Evolutionary conservation across 2,329 filamentous ascomycete species (phyloP).

Genomic region (Pseudogymnoascus sp.): DNA sequence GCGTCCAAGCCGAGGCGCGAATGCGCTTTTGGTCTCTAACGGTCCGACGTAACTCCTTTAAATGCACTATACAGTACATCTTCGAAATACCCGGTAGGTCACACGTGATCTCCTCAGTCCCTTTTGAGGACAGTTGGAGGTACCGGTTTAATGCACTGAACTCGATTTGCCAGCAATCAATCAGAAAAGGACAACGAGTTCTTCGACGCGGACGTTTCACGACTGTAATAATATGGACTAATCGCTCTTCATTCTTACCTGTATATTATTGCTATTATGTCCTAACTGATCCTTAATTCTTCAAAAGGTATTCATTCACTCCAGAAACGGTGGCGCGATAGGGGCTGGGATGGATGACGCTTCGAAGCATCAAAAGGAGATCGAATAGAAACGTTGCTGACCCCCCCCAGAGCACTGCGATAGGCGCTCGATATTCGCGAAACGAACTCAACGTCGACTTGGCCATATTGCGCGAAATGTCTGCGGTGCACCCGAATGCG

Average conservation of each 20-base stretch:
- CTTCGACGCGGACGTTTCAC: conserved; percentile 4
- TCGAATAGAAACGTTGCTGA: not conserved
- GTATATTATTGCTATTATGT: conserved; percentile 8
- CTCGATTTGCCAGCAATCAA: conserved; percentile 6
- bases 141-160: not conserved
- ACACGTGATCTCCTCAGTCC: not conserved
- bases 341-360: conserved; percentile 6
- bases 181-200: conserved; percentile 8
- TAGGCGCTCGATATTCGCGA: not conserved
- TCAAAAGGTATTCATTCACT: not conserved
- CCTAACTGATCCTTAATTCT: not conserved
- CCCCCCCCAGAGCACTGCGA: not conserved
- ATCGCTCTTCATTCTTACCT: conserved; percentile 1
- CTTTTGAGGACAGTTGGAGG: conserved; percentile 8
- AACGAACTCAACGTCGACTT: not conserved
- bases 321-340: not conserved
- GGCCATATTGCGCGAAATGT: conserved; percentile 31
- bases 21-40: not conserved
- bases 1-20: not conserved
- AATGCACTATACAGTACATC: not conserved
- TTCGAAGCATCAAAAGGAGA: conserved; percentile 2
- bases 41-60: conserved; percentile 4
- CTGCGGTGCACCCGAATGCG: conserved; percentile 37
- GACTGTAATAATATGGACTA: conserved; percentile 9
- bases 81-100: not conserved